A percentile compares a stretch with the other conserved stretches of the same genome.
Conservation (phyloP, 495 filamentous ascomycete species). For the Aspergillus carlsbadensis region DNA sequence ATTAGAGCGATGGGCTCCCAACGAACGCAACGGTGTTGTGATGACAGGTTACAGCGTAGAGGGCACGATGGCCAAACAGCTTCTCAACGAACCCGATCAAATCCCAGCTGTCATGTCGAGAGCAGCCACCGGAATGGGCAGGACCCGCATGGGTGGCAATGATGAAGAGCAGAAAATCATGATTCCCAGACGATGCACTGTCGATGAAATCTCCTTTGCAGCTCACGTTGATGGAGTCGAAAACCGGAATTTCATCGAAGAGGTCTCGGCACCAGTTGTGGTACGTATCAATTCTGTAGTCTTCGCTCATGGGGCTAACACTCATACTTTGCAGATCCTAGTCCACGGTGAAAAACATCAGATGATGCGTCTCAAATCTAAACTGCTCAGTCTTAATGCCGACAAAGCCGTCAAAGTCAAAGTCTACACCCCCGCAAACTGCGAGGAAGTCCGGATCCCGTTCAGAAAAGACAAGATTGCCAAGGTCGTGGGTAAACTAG, state of each 20-base stretch:
- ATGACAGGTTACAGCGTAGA: constrained; percentile 98
- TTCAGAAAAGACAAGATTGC: constrained; percentile 95
- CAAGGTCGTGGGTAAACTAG: constrained; percentile 93
- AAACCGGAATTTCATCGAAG: constrained; percentile 92
- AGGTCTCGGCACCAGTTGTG: constrained; percentile 85
- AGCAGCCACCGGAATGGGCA: constrained; percentile 55
- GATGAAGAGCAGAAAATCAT: constrained; percentile 75
- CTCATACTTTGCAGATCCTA: constrained; percentile 62
- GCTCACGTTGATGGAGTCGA: constrained; percentile 97
- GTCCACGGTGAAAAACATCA: constrained; percentile 97
- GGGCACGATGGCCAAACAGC: constrained; percentile 94
- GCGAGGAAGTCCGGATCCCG: constrained; percentile 91
- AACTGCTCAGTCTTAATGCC: constrained; percentile 85
- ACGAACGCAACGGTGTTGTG: constrained; percentile 90
- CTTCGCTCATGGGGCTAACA: neutral
- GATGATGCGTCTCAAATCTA: constrained; percentile 95
- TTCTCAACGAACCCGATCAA: constrained; percentile 88
- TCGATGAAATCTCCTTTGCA: constrained; percentile 91
- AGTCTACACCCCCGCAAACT: constrained; percentile 89
- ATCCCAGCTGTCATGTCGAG: constrained; percentile 90
- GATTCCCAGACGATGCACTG: constrained; percentile 87
- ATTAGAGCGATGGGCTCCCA: constrained; percentile 93
- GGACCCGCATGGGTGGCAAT: constrained; percentile 48
- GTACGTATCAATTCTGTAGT: constrained; percentile 50
- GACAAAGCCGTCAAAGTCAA: constrained; percentile 78